phyloP scores from a whole-genome alignment of 208 protist genomes.

The Trypanosomatidae sp. region DNA sequence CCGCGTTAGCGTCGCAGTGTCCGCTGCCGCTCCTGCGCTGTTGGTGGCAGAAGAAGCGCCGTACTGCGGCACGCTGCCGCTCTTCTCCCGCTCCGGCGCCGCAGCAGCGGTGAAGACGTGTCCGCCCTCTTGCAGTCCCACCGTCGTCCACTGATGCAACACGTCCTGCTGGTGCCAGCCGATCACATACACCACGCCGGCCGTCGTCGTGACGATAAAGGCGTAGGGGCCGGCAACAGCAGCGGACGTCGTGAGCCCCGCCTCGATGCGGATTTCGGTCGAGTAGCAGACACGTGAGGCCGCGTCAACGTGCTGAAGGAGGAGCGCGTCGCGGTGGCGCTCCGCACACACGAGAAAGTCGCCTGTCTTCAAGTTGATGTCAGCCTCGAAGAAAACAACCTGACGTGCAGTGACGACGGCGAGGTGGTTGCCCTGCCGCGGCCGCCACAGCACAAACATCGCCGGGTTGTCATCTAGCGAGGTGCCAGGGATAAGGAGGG shows the following conservation, averaged over 20 bases:
- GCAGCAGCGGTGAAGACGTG: too few species aligned
- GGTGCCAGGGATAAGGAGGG: constrained; percentile 33
- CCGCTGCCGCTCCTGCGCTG: constrained; percentile 3
- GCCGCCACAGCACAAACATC: constrained; percentile 67
- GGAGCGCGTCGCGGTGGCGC: constrained; percentile 8
- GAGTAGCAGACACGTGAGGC: constrained; percentile 44
- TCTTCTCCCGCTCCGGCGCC: too few species aligned
- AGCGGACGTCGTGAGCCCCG: constrained; percentile 36
- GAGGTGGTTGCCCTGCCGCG: constrained; percentile 31
- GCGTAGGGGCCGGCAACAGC: constrained; percentile 38
- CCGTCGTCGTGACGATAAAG: constrained; percentile 63
- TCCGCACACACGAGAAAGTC: constrained; percentile 11
- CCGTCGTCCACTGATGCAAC: constrained; percentile 49
- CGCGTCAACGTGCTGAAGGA: constrained; percentile 25
- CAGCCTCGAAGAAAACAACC: constrained; percentile 49
- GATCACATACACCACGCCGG: constrained; percentile 60
- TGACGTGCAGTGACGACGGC: constrained; percentile 57
- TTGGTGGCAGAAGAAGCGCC: constrained; percentile 8
- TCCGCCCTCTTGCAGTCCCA: constrained; percentile 19
- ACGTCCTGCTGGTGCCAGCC: constrained; percentile 53
- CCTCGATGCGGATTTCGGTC: constrained; percentile 34
- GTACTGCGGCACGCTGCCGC: too few species aligned
- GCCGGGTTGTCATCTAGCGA: constrained; percentile 50
- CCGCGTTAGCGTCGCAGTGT: not conserved
- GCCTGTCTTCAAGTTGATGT: constrained; percentile 18